Base-by-base conservation (phyloP, 495 filamentous ascomycete species). In the Penicillium cosmopolitanum region DNA sequence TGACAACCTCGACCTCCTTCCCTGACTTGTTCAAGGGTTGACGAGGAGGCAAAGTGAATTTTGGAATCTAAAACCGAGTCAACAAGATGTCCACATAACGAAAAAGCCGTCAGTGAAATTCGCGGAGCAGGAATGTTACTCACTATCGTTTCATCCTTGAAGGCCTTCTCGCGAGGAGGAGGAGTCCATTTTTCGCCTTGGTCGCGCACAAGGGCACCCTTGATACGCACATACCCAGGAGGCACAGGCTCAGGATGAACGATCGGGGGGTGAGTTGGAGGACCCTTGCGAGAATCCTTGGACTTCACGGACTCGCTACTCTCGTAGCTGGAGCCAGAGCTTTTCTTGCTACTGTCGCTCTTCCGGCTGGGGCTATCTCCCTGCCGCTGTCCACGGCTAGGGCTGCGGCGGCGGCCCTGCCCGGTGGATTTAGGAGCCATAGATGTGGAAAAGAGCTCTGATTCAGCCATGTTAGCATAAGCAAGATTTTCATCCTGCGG, bases 21-120 rank as follows among this genome's bases (percentile, higher is more conserved):
- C 90, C 93, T 12, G 73, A 70, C 0, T 71, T 76, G 60, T 85
- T 88, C 72, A 83, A 87, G 2, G 66, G 78, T 6, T 25, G 23
- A 8, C 50, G 28, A 9, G 34, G 31, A n/a, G 46, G 19, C 21
- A 48, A 28, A 13, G 9, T 48, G 11, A 15, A 48, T 13, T 15
- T 10, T 2, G 46, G 46, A 3, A n/a, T 15, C 46, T 48, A 48
- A 6, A n/a, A 23, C 15, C 21, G 11, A 25, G 21, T 48, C 19
- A n/a, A 46, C 43, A 16, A 46, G 18, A 46, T 46, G 2, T 23
- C 23, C 23, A 46, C n/a, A 48, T 23, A 28, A 48, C 28, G 21
- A 31, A 48, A 31, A 31, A 31, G 5, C 2, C 28, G 8, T 8
- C 28, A 31, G 4, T 31, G 28, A 31, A 31, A 31, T 8, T 31